These are phyloP conservation scores for Mortierella sp. DNA, from an alignment of 371 early-diverging fungal genomes.

Conservation along the genomic window DNA sequence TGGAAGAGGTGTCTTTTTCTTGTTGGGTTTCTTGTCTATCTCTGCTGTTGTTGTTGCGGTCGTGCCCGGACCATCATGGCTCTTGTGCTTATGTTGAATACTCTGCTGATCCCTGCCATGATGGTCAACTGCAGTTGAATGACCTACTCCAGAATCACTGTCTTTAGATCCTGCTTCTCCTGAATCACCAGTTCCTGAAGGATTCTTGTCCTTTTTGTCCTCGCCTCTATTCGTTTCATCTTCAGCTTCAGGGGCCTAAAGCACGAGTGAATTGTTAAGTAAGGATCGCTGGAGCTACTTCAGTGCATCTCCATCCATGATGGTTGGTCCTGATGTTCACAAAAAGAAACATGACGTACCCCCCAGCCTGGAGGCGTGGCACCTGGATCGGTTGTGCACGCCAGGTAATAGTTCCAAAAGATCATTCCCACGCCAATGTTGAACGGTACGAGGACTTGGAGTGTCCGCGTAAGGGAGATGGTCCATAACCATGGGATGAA, in stretches of 20 bases:
- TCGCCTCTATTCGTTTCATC: background rate
- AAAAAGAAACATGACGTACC: constrained; percentile 9
- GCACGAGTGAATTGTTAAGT: too few relatives aligned
- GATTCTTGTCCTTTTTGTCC: constrained; percentile 1
- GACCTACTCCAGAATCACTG: background rate
- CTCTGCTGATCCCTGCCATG: background rate
- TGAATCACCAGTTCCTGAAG: too few relatives aligned
- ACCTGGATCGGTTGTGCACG: constrained; percentile 84
- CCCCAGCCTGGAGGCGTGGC: constrained; percentile 79
- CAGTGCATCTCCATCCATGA: background rate
- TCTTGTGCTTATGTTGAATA: constrained; percentile 1
- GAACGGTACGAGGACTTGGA: constrained; percentile 39
- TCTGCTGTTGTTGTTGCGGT: background rate
- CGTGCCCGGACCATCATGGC: constrained; percentile 5
- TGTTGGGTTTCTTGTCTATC: background rate
- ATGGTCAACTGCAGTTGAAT: constrained; percentile 16
- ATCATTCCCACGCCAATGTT: constrained; percentile 46
- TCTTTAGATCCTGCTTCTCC: constrained; percentile 1
- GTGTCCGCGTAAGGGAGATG: constrained; percentile 25
- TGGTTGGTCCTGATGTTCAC: background rate
- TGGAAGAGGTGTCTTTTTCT: constrained; percentile 53
- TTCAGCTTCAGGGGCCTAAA: constrained; percentile 6
- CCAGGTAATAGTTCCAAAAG: constrained; percentile 81
- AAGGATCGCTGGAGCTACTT: background rate
- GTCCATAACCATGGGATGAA: constrained; percentile 65